Percentiles rank a stretch among this genome's conserved stretches.
phyloP scores from a whole-genome alignment of 768 basidiomycete species.

The Erythrobasidium yunnanense region DNA sequence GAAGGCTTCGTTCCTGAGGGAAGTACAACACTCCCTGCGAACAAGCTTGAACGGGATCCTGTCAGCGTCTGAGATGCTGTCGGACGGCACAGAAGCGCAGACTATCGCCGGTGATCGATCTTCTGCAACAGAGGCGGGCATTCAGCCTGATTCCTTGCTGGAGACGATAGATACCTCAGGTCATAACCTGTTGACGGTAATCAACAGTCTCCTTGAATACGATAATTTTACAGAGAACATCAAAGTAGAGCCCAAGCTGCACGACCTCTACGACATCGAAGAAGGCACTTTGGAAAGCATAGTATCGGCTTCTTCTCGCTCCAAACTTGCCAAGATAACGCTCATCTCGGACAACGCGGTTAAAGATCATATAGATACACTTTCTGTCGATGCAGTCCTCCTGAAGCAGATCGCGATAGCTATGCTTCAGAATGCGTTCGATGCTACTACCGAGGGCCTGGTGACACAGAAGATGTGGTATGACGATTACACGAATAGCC shows the following conservation, averaged over 20 bases:
- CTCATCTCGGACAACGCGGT: background rate
- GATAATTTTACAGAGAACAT: too few relatives aligned
- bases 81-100: background rate
- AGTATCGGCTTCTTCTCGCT: background rate
- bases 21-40: constrained; percentile 11
- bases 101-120: background rate
- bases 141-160: background rate
- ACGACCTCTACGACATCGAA: constrained; percentile 1
- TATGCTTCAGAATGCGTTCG: constrained; percentile 11
- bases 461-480: background rate
- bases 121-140: background rate
- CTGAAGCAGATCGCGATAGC: background rate
- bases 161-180: constrained; percentile 10
- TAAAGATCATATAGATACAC: background rate
- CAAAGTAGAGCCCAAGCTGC: background rate
- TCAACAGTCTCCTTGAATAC: constrained; percentile 8
- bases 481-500: background rate
- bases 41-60: constrained; percentile 18
- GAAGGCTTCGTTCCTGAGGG: constrained; percentile 2
- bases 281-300: background rate
- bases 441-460: background rate
- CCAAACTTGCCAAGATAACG: background rate
- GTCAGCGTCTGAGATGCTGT: constrained; percentile 19
- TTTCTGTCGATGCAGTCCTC: background rate
- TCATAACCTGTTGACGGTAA: constrained; percentile 5